Evolutionary conservation across 139 green algal species (phyloP).

Genomic region (Tetradesmus obliquus): DNA sequence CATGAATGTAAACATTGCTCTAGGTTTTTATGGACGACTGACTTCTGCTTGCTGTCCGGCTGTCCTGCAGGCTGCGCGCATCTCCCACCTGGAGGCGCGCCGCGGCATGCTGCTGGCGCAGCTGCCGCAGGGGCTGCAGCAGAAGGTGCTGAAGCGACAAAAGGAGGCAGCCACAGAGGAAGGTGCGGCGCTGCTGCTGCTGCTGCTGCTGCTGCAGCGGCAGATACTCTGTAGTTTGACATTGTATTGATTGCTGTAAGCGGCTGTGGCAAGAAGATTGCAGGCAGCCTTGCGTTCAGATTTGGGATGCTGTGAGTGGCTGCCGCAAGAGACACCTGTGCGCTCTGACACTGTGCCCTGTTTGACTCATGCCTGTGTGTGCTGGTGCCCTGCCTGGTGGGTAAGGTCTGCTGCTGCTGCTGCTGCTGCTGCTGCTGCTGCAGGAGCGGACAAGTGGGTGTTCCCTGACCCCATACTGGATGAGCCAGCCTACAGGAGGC

Average conservation of each 20-base stretch:
- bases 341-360: too few relatives aligned
- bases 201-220: conserved; percentile 3
- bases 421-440: background rate
- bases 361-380: too few relatives aligned
- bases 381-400: too few relatives aligned
- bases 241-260: too few relatives aligned
- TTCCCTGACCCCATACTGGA: conserved; percentile 68
- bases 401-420: background rate
- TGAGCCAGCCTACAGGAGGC: conserved; percentile 52
- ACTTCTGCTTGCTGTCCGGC: too few relatives aligned
- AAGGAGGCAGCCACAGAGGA: conserved; percentile 51
- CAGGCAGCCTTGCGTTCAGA: too few relatives aligned
- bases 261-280: too few relatives aligned
- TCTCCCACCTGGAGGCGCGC: conserved; percentile 54
- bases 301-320: too few relatives aligned
- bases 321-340: too few relatives aligned
- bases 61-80: conserved; percentile 50
- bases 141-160: conserved; percentile 54
- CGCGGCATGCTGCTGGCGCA: conserved; percentile 54
- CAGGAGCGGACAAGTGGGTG: conserved; percentile 63
- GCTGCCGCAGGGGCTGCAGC: conserved; percentile 48
- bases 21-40: too few relatives aligned
- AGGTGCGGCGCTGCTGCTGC: conserved; percentile 1
- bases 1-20: too few relatives aligned
- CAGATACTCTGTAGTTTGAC: too few relatives aligned